Evolutionary conservation across 2,329 filamentous ascomycete species (phyloP).

Genomic region (Penicillium crustosum): DNA sequence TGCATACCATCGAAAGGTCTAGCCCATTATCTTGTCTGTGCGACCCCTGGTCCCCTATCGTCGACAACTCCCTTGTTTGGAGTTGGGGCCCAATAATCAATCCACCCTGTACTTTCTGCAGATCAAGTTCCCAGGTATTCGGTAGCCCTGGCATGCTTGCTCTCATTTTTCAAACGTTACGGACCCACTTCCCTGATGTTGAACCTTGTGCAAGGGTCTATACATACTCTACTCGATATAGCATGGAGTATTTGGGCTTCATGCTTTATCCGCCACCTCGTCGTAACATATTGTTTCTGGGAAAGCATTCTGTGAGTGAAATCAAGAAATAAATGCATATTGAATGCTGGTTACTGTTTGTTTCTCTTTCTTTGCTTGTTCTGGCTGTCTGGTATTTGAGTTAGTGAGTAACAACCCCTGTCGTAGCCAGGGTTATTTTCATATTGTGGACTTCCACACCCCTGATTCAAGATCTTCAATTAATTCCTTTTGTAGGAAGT

Average conservation of each 20-base stretch:
- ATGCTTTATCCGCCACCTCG: conserved; percentile 10
- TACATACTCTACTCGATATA: neutral
- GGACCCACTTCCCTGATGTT: conserved; percentile 10
- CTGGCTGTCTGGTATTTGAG: conserved; percentile 1
- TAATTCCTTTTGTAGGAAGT: conserved; percentile 48
- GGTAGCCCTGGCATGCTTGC: conserved; percentile 22
- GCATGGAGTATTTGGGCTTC: neutral
- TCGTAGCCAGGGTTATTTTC: neutral
- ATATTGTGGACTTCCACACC: neutral
- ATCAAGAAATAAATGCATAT: neutral
- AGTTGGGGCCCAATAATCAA: conserved; percentile 19
- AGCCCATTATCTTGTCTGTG: neutral
- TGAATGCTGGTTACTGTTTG: neutral
- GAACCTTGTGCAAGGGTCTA: conserved; percentile 6
- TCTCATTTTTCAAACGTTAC: conserved; percentile 15
- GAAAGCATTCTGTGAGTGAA: neutral
- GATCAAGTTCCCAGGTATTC: conserved; percentile 22
- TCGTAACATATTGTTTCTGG: conserved; percentile 4
- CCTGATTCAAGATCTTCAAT: neutral
- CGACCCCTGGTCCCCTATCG: neutral
- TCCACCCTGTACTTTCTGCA: conserved; percentile 16
- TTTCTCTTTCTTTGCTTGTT: neutral
- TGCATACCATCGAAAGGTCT: conserved; percentile 8
- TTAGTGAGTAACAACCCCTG: neutral
- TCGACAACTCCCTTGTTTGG: conserved; percentile 21